Evolutionary conservation across 495 filamentous ascomycete genomes (phyloP).

Genomic region (Aspergillus bridgeri): DNA sequence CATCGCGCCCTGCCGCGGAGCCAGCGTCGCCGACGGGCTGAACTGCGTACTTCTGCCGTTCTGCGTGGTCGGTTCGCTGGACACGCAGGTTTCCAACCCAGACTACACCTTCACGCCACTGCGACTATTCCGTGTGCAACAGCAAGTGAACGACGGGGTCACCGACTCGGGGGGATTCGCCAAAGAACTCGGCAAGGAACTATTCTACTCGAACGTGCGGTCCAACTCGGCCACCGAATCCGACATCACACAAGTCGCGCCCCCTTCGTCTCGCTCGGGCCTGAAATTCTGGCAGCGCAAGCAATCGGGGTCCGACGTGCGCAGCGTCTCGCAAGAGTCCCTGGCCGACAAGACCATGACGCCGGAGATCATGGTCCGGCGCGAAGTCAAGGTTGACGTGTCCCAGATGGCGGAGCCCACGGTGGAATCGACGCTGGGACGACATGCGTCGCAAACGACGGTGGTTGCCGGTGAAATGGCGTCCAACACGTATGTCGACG

Average conservation of each 20-base stretch:
- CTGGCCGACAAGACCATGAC: conserved; percentile 28
- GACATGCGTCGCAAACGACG: conserved; percentile 26
- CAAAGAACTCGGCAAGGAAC: conserved; percentile 35
- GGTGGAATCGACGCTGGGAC: conserved; percentile 16
- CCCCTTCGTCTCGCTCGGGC: conserved; percentile 27
- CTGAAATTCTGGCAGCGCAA: conserved; percentile 34
- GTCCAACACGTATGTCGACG: conserved; percentile 38
- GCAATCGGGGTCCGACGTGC: not conserved
- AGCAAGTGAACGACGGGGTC: conserved; percentile 49
- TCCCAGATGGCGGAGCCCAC: conserved; percentile 32
- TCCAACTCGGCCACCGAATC: conserved; percentile 28
- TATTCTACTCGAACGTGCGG: conserved; percentile 29
- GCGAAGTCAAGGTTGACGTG: conserved; percentile 51
- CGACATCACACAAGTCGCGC: conserved; percentile 14
- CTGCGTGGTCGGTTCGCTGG: conserved; percentile 53
- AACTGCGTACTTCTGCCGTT: conserved; percentile 48
- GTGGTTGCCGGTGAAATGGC: conserved; percentile 32
- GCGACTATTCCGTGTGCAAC: conserved; percentile 54
- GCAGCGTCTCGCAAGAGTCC: conserved; percentile 28
- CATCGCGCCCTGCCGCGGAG: conserved; percentile 37
- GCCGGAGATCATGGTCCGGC: conserved; percentile 53
- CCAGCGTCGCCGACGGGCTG: conserved; percentile 22
- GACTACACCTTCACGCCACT: conserved; percentile 47
- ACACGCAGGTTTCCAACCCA: conserved; percentile 36
- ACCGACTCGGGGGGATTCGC: conserved; percentile 51